Evolutionary conservation across 2,329 filamentous ascomycete species (phyloP).

Genomic region (Orbilia brochopaga): DNA sequence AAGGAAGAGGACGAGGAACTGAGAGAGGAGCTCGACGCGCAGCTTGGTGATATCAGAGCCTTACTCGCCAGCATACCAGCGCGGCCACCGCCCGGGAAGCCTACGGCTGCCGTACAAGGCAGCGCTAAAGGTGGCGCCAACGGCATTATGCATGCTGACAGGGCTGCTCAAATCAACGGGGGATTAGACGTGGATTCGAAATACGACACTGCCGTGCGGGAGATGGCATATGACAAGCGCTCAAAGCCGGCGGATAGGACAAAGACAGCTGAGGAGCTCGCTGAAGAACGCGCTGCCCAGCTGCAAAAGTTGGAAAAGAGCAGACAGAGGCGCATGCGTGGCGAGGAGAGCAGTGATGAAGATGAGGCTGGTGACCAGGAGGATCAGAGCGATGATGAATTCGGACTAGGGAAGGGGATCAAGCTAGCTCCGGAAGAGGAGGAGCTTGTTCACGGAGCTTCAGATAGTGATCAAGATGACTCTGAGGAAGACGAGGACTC

Average conservation of each 20-base stretch:
- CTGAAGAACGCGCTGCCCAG: conserved; percentile 75
- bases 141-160: conserved; percentile 64
- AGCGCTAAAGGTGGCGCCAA: conserved; percentile 55
- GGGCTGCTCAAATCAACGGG: conserved; percentile 60
- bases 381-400: conserved; percentile 65
- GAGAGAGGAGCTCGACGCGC: conserved; percentile 81
- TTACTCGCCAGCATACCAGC: conserved; percentile 67
- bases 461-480: conserved; percentile 21
- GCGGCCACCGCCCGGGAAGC: conserved; percentile 54
- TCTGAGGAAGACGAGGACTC: conserved; percentile 51
- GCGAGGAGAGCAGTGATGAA: conserved; percentile 73
- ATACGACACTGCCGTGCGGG: conserved; percentile 82
- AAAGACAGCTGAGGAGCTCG: conserved; percentile 87
- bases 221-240: conserved; percentile 81
- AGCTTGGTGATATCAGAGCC: conserved; percentile 75
- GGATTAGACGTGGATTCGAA: conserved; percentile 61
- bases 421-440: conserved; percentile 56
- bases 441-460: conserved; percentile 56
- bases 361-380: conserved; percentile 60
- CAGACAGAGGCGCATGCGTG: conserved; percentile 83
- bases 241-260: conserved; percentile 85
- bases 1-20: conserved; percentile 95
- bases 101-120: conserved; percentile 56
- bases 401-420: conserved; percentile 68
- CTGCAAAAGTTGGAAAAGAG: conserved; percentile 83